phyloP scores from a whole-genome alignment of 2,329 filamentous ascomycete species.

The Monosporascus cannonballus region DNA sequence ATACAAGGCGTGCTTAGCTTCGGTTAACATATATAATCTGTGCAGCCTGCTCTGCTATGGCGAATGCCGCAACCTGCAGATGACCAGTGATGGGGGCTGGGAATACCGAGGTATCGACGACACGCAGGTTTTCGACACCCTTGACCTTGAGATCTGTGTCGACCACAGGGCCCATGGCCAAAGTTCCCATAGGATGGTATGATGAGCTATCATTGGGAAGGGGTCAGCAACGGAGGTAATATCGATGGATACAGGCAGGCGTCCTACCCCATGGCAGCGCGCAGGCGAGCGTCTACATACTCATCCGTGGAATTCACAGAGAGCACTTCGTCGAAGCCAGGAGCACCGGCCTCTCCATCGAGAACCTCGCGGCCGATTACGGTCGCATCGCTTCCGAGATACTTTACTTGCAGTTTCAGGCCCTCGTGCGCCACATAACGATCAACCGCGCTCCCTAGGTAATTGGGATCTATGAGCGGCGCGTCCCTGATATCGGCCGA shows the following conservation, averaged over 20 bases:
- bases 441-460: constrained; percentile 23
- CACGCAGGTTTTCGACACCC: constrained; percentile 29
- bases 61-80: constrained; percentile 43
- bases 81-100: constrained; percentile 36
- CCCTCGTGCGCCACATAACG: constrained; percentile 22
- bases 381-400: constrained; percentile 12
- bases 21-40: constrained; percentile 33
- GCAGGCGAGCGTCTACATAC: constrained; percentile 9
- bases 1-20: no score
- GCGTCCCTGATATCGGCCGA: constrained; percentile 8
- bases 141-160: constrained; percentile 29
- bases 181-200: constrained; percentile 23
- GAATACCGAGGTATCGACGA: constrained; percentile 32
- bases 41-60: constrained; percentile 53
- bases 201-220: constrained; percentile 9
- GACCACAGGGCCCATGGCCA: constrained; percentile 28
- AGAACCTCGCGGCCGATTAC: constrained; percentile 20
- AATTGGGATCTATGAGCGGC: constrained; percentile 24
- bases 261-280: constrained; percentile 7
- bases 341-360: constrained; percentile 14
- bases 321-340: constrained; percentile 10
- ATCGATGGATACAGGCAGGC: neutral
- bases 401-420: constrained; percentile 16
- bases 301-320: constrained; percentile 7
- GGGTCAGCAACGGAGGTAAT: neutral